Percentiles rank a stretch among this genome's conserved stretches.
These are phyloP conservation scores for Rhododendron griersonianum DNA, from an alignment of 148 eudicot genomes.

Conservation along the genomic window DNA sequence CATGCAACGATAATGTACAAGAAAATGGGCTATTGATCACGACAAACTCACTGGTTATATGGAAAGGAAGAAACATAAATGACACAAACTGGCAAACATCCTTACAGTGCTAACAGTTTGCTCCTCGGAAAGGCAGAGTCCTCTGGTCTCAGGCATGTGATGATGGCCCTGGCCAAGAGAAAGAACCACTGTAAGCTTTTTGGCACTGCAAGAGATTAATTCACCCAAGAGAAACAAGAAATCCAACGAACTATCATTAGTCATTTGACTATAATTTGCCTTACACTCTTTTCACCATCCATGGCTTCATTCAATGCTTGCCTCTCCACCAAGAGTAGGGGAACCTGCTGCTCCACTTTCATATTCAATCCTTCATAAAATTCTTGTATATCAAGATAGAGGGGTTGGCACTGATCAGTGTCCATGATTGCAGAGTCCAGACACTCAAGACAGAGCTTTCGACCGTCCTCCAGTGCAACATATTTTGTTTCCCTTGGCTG, in stretches of 20 bases:
- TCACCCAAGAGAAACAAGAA: not conserved
- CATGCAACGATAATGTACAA: not conserved
- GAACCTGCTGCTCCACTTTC: conserved; percentile 67
- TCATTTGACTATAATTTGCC: conserved; percentile 10
- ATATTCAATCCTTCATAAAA: conserved; percentile 60
- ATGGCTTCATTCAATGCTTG: conserved; percentile 80
- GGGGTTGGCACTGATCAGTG: conserved; percentile 59
- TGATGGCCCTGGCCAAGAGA: conserved; percentile 45
- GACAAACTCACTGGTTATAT: not conserved
- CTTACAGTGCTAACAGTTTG: conserved; percentile 54
- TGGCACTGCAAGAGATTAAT: conserved; percentile 21
- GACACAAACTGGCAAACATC: not conserved
- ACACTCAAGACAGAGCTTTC: conserved; percentile 72
- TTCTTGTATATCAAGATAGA: conserved; percentile 59
- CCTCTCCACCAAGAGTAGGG: conserved; percentile 69
- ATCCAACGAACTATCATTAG: not conserved
- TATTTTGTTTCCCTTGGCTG: conserved; percentile 56
- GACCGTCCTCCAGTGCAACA: conserved; percentile 66
- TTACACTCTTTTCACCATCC: conserved; percentile 68
- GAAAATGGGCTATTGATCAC: not conserved
- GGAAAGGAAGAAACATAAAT: not conserved
- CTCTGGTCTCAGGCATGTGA: conserved; percentile 76
- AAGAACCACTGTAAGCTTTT: not conserved
- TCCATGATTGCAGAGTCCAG: conserved; percentile 67
- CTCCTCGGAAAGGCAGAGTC: conserved; percentile 70